Base-by-base conservation (phyloP, 768 basidiomycete genomes). In the Mycena alexandri region DNA sequence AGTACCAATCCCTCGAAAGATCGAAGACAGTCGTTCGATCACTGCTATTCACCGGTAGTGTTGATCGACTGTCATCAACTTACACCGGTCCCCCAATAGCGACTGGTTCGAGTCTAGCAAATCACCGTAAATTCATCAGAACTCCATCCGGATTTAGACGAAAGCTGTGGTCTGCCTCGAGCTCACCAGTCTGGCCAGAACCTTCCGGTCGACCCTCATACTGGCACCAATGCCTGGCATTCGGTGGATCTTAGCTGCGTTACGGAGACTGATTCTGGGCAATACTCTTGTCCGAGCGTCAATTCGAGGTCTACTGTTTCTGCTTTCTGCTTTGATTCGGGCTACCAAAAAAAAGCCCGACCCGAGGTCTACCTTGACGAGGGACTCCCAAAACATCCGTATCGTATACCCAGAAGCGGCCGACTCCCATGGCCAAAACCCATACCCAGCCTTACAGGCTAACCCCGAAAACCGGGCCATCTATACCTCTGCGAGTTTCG, bases 401-500 rank as follows among this genome's bases (percentile, higher is more conserved):
- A 13, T 47, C 16, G 12, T 67, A 67, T 66, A 54, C 58, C 58
- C 65, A 9, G n/a, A 41, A 21, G 19, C 57, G 3, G 10, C 43
- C 55, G 42, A 46, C 33, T n/a, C 24, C 19, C 21, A 51, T 52
- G 25, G 34, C 66, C 14, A 53, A 11, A 19, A 29, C 22, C 21
- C 38, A 50, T 46, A 51, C 54, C 51, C 55, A 33, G 38, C 19
- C n/a, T 48, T 38, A 17, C 34, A 22, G 13, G n/a, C n/a, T 29
- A 11, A 13, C 25, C 44, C 10, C 46, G 59, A 61, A 34, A 29
- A 9, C 48, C 47, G 43, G 13, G 25, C 22, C 29, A 67, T 65
- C 43, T 56, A 56, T 43, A 61, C 71, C 42, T 65, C 68, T 10
- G 65, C 71, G n/a, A 67, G 69, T 46, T 52, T 61, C 34, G 47